Conservation (phyloP, 306 rosid genomes). For the Dryas drummondii region DNA sequence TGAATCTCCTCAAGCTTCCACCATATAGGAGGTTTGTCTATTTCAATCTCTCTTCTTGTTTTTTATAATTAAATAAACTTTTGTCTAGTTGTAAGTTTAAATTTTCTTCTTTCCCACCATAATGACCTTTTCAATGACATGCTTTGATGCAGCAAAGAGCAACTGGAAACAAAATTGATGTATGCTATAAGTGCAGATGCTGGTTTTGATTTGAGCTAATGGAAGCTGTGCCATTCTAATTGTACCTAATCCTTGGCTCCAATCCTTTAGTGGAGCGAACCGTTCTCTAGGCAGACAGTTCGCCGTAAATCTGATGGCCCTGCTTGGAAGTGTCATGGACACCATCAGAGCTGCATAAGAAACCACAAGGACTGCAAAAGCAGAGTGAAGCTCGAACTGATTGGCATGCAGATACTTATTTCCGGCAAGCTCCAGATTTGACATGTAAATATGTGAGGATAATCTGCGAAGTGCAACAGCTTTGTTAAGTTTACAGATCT, state of each 20-base stretch:
- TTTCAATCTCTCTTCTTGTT: neutral
- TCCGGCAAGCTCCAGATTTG: constrained; percentile 7
- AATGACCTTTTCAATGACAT: neutral
- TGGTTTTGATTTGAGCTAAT: constrained; percentile 92
- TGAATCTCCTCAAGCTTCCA: constrained; percentile 97
- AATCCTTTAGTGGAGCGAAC: neutral
- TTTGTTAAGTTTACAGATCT: constrained; percentile 3
- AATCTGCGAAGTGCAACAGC: constrained; percentile 13
- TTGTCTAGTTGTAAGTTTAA: neutral
- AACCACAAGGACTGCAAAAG: neutral
- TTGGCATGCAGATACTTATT: constrained; percentile 17
- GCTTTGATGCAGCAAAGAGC: constrained; percentile 71
- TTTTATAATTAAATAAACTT: neutral
- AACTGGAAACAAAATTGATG: constrained; percentile 76
- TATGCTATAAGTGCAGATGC: constrained; percentile 94
- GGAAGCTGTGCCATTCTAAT: constrained; percentile 15
- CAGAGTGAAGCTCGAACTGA: constrained; percentile 12
- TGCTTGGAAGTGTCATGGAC: constrained; percentile 7
- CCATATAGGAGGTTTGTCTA: constrained; percentile 83
- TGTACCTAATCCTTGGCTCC: neutral
- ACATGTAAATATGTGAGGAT: constrained; percentile 16
- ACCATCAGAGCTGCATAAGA: constrained; percentile 18
- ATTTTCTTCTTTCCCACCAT: neutral
- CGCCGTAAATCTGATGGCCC: neutral
- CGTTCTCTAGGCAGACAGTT: constrained; percentile 3